These are phyloP conservation scores for Poronia punctata DNA, from an alignment of 495 filamentous ascomycete genomes.

Conservation along the genomic window DNA sequence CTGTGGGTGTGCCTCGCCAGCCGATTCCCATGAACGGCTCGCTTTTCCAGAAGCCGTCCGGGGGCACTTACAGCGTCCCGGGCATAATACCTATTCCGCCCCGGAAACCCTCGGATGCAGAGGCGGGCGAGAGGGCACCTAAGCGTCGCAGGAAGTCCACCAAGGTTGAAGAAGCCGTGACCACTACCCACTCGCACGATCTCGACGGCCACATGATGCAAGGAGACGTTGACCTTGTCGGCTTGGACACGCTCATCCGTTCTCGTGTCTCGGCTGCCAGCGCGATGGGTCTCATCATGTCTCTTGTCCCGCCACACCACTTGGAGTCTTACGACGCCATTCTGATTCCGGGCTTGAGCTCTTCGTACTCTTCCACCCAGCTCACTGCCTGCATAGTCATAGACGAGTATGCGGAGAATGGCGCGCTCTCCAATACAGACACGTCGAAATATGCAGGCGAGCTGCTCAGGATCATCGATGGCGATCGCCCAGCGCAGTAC, in stretches of 20 bases:
- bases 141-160: slow-evolving; percentile 79
- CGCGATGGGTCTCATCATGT: slow-evolving; percentile 73
- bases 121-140: slow-evolving; percentile 34
- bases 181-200: slow-evolving; percentile 66
- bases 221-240: slow-evolving; percentile 90
- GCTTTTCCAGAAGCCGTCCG: slow-evolving; percentile 92
- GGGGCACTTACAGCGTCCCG: slow-evolving; percentile 60
- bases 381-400: slow-evolving; percentile 75
- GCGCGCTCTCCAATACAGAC: slow-evolving; percentile 30
- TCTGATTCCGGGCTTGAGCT: slow-evolving; percentile 58
- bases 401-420: slow-evolving; percentile 75
- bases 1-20: slow-evolving; percentile 83
- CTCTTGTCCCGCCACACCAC: slow-evolving; percentile 45
- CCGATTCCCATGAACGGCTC: slow-evolving; percentile 83
- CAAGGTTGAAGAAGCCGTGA: slow-evolving; percentile 64
- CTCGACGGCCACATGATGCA: slow-evolving; percentile 97
- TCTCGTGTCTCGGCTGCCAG: slow-evolving; percentile 80
- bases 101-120: slow-evolving; percentile 57
- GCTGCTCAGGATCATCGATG: slow-evolving; percentile 68
- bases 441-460: slow-evolving; percentile 44
- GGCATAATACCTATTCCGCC: slow-evolving; percentile 37
- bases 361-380: slow-evolving; percentile 75
- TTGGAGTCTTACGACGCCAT: slow-evolving; percentile 46
- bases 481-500: slow-evolving; percentile 73
- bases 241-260: slow-evolving; percentile 76